A percentile compares a stretch with the other conserved stretches of the same genome.
phyloP scores from a whole-genome alignment of 176 grass and related monocot species.

The Secale cereale region DNA sequence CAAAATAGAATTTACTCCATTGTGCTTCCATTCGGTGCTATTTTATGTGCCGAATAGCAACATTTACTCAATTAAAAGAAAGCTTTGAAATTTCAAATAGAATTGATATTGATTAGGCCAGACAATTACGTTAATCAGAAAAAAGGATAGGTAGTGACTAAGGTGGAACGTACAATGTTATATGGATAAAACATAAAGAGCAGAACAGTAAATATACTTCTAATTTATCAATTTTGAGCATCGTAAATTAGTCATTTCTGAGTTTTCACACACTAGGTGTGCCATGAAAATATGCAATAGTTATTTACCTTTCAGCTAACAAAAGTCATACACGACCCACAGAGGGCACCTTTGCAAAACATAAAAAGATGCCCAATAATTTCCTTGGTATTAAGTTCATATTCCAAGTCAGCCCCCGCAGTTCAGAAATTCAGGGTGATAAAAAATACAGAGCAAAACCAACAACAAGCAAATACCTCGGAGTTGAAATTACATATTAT shows the following conservation, averaged over 20 bases:
- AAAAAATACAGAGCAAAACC: too few relatives aligned
- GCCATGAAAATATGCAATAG: background rate
- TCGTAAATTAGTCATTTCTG: background rate
- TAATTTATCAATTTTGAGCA: background rate
- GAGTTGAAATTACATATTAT: background rate
- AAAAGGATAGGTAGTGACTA: background rate
- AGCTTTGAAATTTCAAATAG: too few relatives aligned
- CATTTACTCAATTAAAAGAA: background rate
- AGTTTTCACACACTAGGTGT: background rate
- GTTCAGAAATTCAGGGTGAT: too few relatives aligned
- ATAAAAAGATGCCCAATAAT: background rate
- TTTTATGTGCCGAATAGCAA: background rate
- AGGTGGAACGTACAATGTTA: background rate
- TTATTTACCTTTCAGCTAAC: conserved; percentile 65
- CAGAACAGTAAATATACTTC: background rate
- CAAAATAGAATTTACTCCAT: too few relatives aligned
- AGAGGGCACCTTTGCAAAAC: conserved; percentile 68
- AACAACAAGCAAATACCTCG: background rate
- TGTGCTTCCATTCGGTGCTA: background rate
- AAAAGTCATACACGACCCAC: conserved; percentile 56
- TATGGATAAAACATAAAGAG: background rate
- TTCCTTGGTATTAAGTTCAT: background rate
- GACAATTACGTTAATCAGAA: background rate
- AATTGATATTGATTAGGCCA: background rate
- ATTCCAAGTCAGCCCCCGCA: background rate